A percentile compares a stretch with the other conserved stretches of the same genome.
phyloP scores from a whole-genome alignment of 768 basidiomycete genomes.

The Auriscalpium vulgare region DNA sequence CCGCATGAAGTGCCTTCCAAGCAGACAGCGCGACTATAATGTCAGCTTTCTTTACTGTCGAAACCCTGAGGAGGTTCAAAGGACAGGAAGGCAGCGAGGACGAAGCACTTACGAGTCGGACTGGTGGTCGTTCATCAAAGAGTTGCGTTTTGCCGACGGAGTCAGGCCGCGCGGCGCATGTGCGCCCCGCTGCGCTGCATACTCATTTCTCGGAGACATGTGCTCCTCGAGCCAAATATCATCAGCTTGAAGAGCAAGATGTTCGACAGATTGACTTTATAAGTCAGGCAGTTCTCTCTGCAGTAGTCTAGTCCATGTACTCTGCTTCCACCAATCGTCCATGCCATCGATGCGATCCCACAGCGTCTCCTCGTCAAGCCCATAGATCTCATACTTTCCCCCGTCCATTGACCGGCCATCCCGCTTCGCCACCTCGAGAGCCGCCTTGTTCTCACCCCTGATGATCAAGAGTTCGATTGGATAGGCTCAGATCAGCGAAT shows the following conservation, averaged over 20 bases:
- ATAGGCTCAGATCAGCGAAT: not conserved
- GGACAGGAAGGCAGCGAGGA: too few species aligned
- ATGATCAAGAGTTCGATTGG: conserved; percentile 1
- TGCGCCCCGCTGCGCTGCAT: too few species aligned
- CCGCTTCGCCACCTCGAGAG: conserved; percentile 74
- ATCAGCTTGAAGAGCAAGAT: not conserved
- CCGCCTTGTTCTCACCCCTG: conserved; percentile 79
- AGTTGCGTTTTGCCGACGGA: too few species aligned
- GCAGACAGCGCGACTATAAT: not conserved
- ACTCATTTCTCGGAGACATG: too few species aligned
- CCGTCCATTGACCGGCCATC: conserved; percentile 55
- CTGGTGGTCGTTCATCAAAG: too few species aligned
- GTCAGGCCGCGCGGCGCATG: too few species aligned
- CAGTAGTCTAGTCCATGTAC: conserved; percentile 78
- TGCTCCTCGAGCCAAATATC: too few species aligned
- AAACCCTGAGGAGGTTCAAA: too few species aligned
- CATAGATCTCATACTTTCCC: conserved; percentile 81
- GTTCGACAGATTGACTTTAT: conserved; percentile 17
- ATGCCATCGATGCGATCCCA: conserved; percentile 79
- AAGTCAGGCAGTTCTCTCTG: conserved; percentile 81
- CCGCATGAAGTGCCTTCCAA: not conserved
- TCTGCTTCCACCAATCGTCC: conserved; percentile 92
- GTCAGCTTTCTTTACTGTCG: too few species aligned
- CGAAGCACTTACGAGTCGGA: too few species aligned
- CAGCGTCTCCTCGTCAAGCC: conserved; percentile 74